A percentile compares a stretch with the other conserved stretches of the same genome.
These are phyloP conservation scores for Ustilago curta DNA, from an alignment of 1,284 basidiomycete genomes.

Conservation along the genomic window DNA sequence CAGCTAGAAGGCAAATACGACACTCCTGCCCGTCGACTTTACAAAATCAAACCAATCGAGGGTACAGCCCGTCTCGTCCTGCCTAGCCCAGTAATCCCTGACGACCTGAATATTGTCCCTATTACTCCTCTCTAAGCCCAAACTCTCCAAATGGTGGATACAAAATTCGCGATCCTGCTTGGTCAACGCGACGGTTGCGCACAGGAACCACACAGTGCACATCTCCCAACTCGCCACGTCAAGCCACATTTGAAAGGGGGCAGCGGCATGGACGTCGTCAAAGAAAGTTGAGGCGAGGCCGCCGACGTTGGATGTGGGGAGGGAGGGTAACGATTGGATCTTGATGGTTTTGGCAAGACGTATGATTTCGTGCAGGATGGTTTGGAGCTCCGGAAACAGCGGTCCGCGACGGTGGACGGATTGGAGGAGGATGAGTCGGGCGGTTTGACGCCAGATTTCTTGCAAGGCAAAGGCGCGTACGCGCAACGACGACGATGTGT, in stretches of 20 bases:
- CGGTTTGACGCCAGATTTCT: slow-evolving; percentile 56
- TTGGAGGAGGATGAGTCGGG: slow-evolving; percentile 47
- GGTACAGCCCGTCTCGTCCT: slow-evolving; percentile 48
- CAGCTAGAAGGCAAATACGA: slow-evolving; percentile 40
- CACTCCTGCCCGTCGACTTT: slow-evolving; percentile 23
- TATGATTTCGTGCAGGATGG: slow-evolving; percentile 52
- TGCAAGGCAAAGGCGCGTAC: slow-evolving; percentile 48
- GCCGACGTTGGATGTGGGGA: slow-evolving; percentile 31
- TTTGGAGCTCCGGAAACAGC: slow-evolving; percentile 42
- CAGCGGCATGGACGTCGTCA: not conserved
- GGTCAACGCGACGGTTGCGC: slow-evolving; percentile 45
- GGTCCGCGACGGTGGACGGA: slow-evolving; percentile 49
- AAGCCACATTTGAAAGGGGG: slow-evolving; percentile 47
- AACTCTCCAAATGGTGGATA: slow-evolving; percentile 46
- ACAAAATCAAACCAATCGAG: slow-evolving; percentile 55
- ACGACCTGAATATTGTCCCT: slow-evolving; percentile 53
- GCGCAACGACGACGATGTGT: slow-evolving; percentile 34
- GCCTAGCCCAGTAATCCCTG: slow-evolving; percentile 40
- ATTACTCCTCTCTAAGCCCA: slow-evolving; percentile 49
- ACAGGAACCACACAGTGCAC: slow-evolving; percentile 58
- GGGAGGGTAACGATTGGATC: slow-evolving; percentile 26
- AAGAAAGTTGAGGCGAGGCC: slow-evolving; percentile 16
- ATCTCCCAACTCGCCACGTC: slow-evolving; percentile 55
- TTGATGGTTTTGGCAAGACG: slow-evolving; percentile 43
- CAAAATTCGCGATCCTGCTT: slow-evolving; percentile 35